phyloP scores from a whole-genome alignment of 139 green algal species.

The Raphidocelis subcapitata region DNA sequence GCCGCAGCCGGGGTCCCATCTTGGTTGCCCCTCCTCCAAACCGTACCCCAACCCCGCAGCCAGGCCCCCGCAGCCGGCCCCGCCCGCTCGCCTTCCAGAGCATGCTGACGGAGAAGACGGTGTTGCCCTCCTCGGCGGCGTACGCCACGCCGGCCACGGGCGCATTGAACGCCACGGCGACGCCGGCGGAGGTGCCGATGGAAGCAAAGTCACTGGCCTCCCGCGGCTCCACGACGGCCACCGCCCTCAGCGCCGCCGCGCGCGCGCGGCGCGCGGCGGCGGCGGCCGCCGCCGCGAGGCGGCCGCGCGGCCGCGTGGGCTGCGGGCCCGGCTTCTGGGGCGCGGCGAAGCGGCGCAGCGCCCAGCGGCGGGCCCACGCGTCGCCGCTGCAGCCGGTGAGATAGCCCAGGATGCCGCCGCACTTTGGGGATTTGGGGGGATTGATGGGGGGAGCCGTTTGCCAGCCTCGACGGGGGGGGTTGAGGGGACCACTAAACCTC shows the following conservation, averaged over 20 bases:
- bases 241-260: background rate
- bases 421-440: background rate
- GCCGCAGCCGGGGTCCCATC: too few relatives aligned
- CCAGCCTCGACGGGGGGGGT: too few relatives aligned
- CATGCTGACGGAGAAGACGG: background rate
- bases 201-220: background rate
- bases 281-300: too few relatives aligned
- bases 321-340: too few relatives aligned
- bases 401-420: constrained; percentile 54
- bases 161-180: background rate
- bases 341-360: background rate
- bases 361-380: background rate
- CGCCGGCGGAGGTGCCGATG: background rate
- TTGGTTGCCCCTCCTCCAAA: too few relatives aligned
- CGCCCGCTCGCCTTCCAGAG: background rate
- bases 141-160: too few relatives aligned
- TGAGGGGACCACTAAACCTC: too few relatives aligned
- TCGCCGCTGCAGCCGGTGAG: background rate
- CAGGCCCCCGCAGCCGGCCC: background rate
- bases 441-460: too few relatives aligned
- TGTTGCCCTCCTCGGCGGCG: background rate
- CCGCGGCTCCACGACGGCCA: constrained; percentile 2
- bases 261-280: background rate
- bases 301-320: too few relatives aligned
- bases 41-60: too few relatives aligned